Base-by-base conservation (phyloP, 306 rosid genomes). In the Fragaria iinumae region DNA sequence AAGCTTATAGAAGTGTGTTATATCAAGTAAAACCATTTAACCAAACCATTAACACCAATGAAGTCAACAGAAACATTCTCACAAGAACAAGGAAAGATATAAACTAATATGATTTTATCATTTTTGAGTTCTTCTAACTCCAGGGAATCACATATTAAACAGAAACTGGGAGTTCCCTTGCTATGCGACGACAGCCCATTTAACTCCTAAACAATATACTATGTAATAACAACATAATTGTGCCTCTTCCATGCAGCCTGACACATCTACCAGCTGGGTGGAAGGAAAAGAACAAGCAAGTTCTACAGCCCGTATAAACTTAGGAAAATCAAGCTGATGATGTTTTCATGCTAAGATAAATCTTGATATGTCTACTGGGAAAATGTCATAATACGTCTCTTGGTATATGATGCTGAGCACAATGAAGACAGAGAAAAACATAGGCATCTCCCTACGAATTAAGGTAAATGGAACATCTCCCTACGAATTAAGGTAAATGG, bases 11-110 rank as follows among this genome's bases (percentile, higher is more conserved):
- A 72, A 44, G 11, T 20, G 62, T n/a, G 17, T 44, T 53, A 29
- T 13, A n/a, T 17, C 74, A 66, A 76, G 75, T 81, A 71, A 67
- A 50, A 76, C 45, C 18, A 50, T 25, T 50, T 23, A 20, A 38
- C 64, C 11, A n/a, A 32, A 48, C 49, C 67, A 8, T 78, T 21
- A 16, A 34, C 21, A 38, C 20, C 11, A 21, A 72, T 52, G 39
- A 41, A 13, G 25, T 23, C 7, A 25, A 25, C 20, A 71, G 8
- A 38, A 71, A 21, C 63, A 62, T 29, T 20, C 21, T 53, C 21
- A 57, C 62, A n/a, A 55, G 25, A 29, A 18, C 56, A 43, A 16
- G 32, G 21, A 60, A 47, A 48, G 62, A 55, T 56, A 12, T 56
- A 27, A 69, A 29, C 23, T 48, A 20, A 48, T 14, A 70, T 17